Evolutionary conservation across 257 asterid species (phyloP).

Genomic region (Nicotiana knightiana): DNA sequence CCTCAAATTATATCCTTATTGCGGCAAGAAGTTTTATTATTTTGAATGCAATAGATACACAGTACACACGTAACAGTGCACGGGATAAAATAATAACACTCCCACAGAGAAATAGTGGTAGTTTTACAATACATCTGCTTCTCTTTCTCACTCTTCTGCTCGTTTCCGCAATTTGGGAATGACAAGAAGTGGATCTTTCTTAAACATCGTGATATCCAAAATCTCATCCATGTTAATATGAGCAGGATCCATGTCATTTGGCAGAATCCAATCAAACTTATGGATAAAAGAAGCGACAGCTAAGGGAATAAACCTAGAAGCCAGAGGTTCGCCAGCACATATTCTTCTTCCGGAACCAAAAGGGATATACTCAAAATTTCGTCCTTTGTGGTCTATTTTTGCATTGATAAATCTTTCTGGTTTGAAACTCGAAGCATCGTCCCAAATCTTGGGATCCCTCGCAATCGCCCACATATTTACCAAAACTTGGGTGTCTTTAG

Average conservation of each 20-base stretch:
- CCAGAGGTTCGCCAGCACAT: constrained; percentile 10
- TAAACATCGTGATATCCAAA: background rate
- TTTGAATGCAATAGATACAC: too few species aligned
- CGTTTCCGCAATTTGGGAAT: background rate
- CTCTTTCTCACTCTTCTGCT: background rate
- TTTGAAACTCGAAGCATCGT: background rate
- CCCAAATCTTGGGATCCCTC: constrained; percentile 10
- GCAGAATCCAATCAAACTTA: constrained; percentile 8
- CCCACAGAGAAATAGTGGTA: background rate
- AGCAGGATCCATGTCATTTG: background rate
- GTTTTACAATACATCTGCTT: background rate
- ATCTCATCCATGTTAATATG: background rate
- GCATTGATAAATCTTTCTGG: constrained; percentile 9
- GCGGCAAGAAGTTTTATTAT: too few species aligned
- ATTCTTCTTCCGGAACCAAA: constrained; percentile 11
- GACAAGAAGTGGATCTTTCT: background rate
- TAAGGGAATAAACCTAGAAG: background rate
- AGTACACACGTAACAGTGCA: background rate
- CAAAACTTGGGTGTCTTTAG: constrained; percentile 3
- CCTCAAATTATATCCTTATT: too few species aligned
- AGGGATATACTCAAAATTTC: background rate
- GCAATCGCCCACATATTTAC: constrained; percentile 12
- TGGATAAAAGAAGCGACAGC: constrained; percentile 5
- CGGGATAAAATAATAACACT: background rate
- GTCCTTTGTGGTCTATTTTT: background rate